Evolutionary conservation across 1,284 basidiomycete species (phyloP), one percentile per base, ranked within the genome.

Genomic region (Trametes sp.): DNA sequence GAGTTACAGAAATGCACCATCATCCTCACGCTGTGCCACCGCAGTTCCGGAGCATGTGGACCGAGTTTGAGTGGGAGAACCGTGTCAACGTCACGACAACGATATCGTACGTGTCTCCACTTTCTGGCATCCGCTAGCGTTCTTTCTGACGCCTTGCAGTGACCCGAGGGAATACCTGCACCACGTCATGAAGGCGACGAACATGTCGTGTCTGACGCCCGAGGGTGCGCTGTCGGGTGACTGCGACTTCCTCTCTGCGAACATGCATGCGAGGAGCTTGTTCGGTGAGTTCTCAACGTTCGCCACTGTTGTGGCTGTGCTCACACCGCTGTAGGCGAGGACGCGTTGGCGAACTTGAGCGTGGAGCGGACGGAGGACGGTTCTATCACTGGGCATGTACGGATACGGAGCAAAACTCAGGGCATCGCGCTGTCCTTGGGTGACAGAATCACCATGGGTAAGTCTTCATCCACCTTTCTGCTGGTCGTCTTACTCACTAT

Each of bases 1-100:
- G 26, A 57, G 16, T 38, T 45, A 38, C 7, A 28, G 42, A 31
- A 42, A 28, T 21, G 35, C 2, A 21, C 35, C 45, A 49, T 51
- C 48, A 33, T 49, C 64, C 36, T 64, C 46, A 54, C 41, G 44
- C 45, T 52, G 44, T 57, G 29, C 54, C 31, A 57, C 31, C 57
- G 11, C 76, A 95, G 92, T 97, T 97, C 87, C 87, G 95, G 41
- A 93, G 87, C 76, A 96, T 96, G 94, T 97, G 95, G 95, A 98
- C 95, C 53, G 96, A 97, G 78, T 98, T 98, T 70, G 95, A 98
- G 77, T 98, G 96, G 96, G 96, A 98, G 83, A 98, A 98, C 82
- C 88, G 96, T 72, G 95, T 98, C 63, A 96, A 96, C 71, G 94
- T 98, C 61, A 91, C 90, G 70, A 94, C 91, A 46, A 77, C 87